These are phyloP conservation scores for Kodamaea leandrae DNA, from an alignment of 805 yeast species.

Conservation along the genomic window DNA sequence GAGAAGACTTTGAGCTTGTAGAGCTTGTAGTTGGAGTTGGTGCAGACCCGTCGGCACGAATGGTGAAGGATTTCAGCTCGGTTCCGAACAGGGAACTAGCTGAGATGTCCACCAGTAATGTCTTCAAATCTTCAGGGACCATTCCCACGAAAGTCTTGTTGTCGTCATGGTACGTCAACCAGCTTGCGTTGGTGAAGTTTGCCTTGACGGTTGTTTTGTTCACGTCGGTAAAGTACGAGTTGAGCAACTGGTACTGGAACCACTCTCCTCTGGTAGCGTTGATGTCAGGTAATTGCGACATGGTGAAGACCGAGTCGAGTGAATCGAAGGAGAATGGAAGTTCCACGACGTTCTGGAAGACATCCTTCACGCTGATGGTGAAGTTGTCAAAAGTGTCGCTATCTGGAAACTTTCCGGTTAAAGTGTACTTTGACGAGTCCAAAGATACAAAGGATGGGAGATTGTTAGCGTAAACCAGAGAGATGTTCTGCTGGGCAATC, in stretches of 20 bases:
- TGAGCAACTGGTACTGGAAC: conserved; percentile 54
- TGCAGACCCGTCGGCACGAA: conserved; percentile 34
- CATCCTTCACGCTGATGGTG: conserved; percentile 56
- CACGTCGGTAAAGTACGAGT: conserved; percentile 56
- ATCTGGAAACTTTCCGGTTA: conserved; percentile 58
- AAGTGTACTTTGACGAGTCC: conserved; percentile 33
- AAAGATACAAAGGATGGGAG: conserved; percentile 64
- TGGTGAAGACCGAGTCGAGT: conserved; percentile 55
- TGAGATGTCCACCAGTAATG: conserved; percentile 23
- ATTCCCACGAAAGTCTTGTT: conserved; percentile 70
- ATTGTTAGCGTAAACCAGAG: conserved; percentile 44
- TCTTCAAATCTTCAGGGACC: conserved; percentile 40
- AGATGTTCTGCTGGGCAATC: conserved; percentile 52
- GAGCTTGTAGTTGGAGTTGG: conserved; percentile 1
- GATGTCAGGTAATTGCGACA: conserved; percentile 48
- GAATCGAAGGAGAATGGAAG: conserved; percentile 58
- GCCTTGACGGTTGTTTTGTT: conserved; percentile 49
- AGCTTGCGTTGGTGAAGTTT: conserved; percentile 36
- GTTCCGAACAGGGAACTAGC: conserved; percentile 29
- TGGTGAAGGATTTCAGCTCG: conserved; percentile 43
- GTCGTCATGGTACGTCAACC: conserved; percentile 63
- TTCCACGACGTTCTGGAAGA: conserved; percentile 56
- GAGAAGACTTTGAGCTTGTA: conserved; percentile 17
- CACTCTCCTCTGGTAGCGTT: conserved; percentile 67
- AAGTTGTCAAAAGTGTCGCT: conserved; percentile 43